Percentiles rank a stretch among this genome's conserved stretches.
Evolutionary conservation across 345 rosid genomes (phyloP).

Genomic region (Arabis hirsuta): DNA sequence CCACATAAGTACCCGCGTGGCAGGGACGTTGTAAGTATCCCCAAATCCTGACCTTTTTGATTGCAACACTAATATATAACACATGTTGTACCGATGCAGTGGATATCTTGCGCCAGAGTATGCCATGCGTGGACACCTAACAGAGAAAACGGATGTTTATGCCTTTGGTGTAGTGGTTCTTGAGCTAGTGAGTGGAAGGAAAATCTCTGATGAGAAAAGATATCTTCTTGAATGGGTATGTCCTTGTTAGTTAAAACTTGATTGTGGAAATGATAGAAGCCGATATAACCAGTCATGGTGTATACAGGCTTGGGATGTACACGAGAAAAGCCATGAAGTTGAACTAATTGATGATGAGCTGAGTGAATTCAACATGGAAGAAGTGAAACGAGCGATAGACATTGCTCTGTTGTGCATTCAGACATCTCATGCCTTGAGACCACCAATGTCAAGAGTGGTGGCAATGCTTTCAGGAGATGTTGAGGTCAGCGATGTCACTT

Average conservation of each 20-base stretch:
- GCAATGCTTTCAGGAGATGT: slow-evolving; percentile 71
- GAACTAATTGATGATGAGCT: slow-evolving; percentile 54
- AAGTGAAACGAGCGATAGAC: slow-evolving; percentile 54
- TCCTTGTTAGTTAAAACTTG: background rate
- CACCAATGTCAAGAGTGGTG: slow-evolving; percentile 70
- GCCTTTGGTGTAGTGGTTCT: slow-evolving; percentile 55
- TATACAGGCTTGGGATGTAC: slow-evolving; percentile 62
- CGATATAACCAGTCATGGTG: too few relatives aligned
- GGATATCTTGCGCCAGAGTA: slow-evolving; percentile 74
- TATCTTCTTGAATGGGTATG: slow-evolving; percentile 78
- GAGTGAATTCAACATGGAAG: slow-evolving; percentile 48
- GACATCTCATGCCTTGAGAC: slow-evolving; percentile 53
- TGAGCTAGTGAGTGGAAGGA: slow-evolving; percentile 52
- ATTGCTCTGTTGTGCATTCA: slow-evolving; percentile 69
- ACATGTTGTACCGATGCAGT: slow-evolving; percentile 38
- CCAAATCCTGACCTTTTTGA: slow-evolving; percentile 11
- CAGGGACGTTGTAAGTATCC: slow-evolving; percentile 51
- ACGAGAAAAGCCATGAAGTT: slow-evolving; percentile 47
- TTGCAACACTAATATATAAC: slow-evolving; percentile 33
- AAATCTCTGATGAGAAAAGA: slow-evolving; percentile 44
- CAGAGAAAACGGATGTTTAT: slow-evolving; percentile 63
- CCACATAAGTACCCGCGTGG: slow-evolving; percentile 52
- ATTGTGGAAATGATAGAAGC: background rate
- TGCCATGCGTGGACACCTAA: slow-evolving; percentile 68
- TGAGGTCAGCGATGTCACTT: slow-evolving; percentile 51